These are phyloP conservation scores for Lactarius akahatsu DNA, from an alignment of 768 basidiomycete genomes.

Conservation along the genomic window DNA sequence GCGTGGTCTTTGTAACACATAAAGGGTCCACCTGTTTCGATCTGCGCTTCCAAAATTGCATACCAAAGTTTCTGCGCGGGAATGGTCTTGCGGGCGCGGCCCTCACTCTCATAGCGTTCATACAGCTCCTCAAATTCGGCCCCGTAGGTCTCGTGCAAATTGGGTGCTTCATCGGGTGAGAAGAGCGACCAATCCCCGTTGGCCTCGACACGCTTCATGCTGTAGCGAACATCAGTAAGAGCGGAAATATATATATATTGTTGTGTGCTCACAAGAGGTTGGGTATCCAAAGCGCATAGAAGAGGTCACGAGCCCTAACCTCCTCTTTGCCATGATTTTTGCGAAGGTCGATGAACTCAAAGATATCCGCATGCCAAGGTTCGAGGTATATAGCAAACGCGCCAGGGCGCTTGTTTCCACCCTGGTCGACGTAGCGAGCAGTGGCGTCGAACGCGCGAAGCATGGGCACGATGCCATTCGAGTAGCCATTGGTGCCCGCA, in stretches of 20 bases:
- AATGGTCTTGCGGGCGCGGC: constrained; percentile 77
- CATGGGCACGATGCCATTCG: constrained; percentile 99
- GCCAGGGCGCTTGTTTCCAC: constrained; percentile 98
- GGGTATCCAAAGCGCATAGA: constrained; percentile 97
- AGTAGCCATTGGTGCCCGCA: constrained; percentile 98
- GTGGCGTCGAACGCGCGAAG: constrained; percentile 97
- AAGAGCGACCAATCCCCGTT: constrained; percentile 93
- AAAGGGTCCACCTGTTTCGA: constrained; percentile 98
- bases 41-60: constrained; percentile 93
- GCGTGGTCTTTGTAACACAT: constrained; percentile 98
- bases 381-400: constrained; percentile 98
- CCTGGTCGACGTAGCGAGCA: constrained; percentile 97
- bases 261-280: constrained; percentile 78
- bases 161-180: constrained; percentile 96
- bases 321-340: constrained; percentile 99
- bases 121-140: constrained; percentile 87
- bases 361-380: constrained; percentile 97
- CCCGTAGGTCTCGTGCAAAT: constrained; percentile 83
- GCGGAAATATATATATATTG: not conserved
- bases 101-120: constrained; percentile 86
- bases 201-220: constrained; percentile 95
- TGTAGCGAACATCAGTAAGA: constrained; percentile 34
- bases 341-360: constrained; percentile 95
- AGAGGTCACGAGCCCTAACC: constrained; percentile 91
- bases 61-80: constrained; percentile 99